phyloP scores from a whole-genome alignment of 352 stramenopile species.

The Thraustochytrium sp. region DNA sequence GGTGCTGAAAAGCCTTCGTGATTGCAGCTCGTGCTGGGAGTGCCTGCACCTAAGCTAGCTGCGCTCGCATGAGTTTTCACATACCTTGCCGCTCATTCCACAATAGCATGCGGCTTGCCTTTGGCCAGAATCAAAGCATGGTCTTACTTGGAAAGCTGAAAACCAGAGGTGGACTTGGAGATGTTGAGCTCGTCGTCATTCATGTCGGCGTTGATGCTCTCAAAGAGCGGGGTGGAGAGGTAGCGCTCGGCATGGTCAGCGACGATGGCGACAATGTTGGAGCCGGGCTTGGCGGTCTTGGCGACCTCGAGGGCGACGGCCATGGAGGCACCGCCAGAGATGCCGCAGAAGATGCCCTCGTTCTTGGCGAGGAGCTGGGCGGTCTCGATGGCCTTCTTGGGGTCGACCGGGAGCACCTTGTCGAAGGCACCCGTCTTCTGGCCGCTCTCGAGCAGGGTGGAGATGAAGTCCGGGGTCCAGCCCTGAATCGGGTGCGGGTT shows the following conservation, averaged over 20 bases:
- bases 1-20: too few species aligned
- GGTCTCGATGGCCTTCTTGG: conserved; percentile 49
- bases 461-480: conserved; percentile 56
- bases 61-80: too few species aligned
- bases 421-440: conserved; percentile 35
- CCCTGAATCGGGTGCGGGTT: conserved; percentile 59
- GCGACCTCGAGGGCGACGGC: conserved; percentile 58
- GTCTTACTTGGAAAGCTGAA: too few species aligned
- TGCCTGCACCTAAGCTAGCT: too few species aligned
- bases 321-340: conserved; percentile 57
- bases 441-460: conserved; percentile 48
- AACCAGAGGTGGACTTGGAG: conserved; percentile 53
- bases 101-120: too few species aligned
- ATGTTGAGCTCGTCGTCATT: conserved; percentile 59
- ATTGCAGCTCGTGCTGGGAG: too few species aligned
- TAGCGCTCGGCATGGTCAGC: conserved; percentile 64
- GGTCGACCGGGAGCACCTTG: conserved; percentile 46
- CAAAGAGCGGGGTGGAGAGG: conserved; percentile 62
- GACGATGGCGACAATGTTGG: conserved; percentile 57
- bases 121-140: too few species aligned
- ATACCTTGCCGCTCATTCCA: too few species aligned
- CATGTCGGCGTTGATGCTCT: conserved; percentile 60
- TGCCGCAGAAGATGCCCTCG: conserved; percentile 62
- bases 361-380: conserved; percentile 55
- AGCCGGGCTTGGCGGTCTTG: conserved; percentile 55